phyloP scores from a whole-genome alignment of 129 eudicot species.

The Flaveria ramosissima region DNA sequence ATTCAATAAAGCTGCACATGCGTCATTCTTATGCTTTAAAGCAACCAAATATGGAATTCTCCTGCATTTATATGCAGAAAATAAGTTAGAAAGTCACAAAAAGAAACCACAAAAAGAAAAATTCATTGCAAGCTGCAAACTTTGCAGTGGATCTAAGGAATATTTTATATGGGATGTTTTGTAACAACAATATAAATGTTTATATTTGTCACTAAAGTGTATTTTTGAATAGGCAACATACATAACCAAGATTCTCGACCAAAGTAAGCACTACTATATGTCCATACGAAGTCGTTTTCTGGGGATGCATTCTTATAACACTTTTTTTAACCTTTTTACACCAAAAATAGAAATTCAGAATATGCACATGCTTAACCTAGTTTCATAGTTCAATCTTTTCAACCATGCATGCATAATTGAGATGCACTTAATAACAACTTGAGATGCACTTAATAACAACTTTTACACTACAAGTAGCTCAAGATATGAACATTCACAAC shows the following conservation, averaged over 20 bases:
- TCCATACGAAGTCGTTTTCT: no score
- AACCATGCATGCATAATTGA: not conserved
- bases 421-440: not conserved
- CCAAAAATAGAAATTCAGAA: not conserved
- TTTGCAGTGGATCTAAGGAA: not conserved
- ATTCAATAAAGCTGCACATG: slow-evolving; percentile 77
- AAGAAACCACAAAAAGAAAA: not conserved
- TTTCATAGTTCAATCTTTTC: not conserved
- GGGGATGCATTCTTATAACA: no score
- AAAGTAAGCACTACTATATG: no score
- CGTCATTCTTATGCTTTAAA: slow-evolving; percentile 58
- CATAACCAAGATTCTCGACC: no score
- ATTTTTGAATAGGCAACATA: not conserved
- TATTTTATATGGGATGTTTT: not conserved
- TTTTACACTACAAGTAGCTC: not conserved
- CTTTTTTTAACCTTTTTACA: not conserved
- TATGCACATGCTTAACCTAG: not conserved
- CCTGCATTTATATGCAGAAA: slow-evolving; percentile 44
- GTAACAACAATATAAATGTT: not conserved
- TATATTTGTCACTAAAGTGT: not conserved
- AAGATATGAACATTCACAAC: slow-evolving; percentile 13
- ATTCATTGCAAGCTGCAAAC: not conserved
- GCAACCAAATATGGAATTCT: slow-evolving; percentile 83
- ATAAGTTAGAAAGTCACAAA: not conserved
- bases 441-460: not conserved